phyloP scores from a whole-genome alignment of 192 early-diverging fungal genomes.

The Linnemannia hyalina region DNA sequence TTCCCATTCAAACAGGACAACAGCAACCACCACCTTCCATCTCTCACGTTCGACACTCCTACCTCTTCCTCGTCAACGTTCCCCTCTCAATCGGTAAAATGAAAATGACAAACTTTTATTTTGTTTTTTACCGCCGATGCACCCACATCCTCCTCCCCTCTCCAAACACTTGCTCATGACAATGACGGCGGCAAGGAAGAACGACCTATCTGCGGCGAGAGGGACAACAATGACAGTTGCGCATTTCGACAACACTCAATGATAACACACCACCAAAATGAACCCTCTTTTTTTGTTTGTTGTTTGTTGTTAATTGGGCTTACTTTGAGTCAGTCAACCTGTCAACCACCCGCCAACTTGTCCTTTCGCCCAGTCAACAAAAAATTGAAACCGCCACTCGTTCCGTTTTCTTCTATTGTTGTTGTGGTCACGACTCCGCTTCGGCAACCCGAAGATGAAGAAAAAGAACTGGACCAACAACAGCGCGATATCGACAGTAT shows the following conservation, averaged over 20 bases:
- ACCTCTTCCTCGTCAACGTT: background rate
- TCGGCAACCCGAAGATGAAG: background rate
- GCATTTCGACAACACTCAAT: background rate
- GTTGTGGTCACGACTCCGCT: background rate
- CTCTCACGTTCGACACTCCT: background rate
- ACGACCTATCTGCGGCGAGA: too few species aligned
- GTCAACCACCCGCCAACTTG: too few species aligned
- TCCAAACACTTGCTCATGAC: too few species aligned
- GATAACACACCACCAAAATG: background rate
- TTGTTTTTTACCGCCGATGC: too few species aligned
- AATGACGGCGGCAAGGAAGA: background rate
- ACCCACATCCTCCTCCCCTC: too few species aligned
- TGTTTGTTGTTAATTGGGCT: background rate
- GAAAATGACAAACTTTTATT: too few species aligned
- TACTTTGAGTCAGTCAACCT: background rate
- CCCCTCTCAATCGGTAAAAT: background rate
- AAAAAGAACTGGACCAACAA: background rate
- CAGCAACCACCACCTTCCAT: background rate
- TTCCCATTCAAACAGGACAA: background rate
- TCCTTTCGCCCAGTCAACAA: background rate
- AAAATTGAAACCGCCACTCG: constrained; percentile 3
- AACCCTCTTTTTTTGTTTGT: background rate
- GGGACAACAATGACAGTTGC: background rate
- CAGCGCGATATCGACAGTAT: background rate
- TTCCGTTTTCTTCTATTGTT: background rate